Evolutionary conservation across 257 asterid species (phyloP).

Genomic region (Voacanga thouarsii): DNA sequence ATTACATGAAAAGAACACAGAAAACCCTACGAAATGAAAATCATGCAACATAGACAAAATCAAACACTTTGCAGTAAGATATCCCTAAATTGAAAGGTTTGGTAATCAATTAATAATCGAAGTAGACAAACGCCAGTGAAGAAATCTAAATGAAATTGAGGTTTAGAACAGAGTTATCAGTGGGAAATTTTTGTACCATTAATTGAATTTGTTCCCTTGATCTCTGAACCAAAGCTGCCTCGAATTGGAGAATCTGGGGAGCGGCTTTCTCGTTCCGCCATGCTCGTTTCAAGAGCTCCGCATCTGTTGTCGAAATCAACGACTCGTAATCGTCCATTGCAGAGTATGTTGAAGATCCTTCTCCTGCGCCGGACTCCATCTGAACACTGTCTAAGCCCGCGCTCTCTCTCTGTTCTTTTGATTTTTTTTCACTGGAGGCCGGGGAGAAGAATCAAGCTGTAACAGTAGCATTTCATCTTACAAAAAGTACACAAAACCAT

Average conservation of each 20-base stretch:
- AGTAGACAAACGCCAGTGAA: not conserved
- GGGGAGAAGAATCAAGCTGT: not conserved
- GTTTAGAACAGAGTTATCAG: not conserved
- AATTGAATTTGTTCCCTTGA: conserved; percentile 68
- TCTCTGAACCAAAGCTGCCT: conserved; percentile 55
- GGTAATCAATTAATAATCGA: not conserved
- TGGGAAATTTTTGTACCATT: conserved; percentile 36
- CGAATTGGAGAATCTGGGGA: conserved; percentile 75
- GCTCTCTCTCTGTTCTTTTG: too few species aligned
- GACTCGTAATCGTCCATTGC: conserved; percentile 64
- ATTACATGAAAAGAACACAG: not conserved
- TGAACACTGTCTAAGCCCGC: not conserved
- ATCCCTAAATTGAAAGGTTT: not conserved
- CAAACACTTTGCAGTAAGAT: not conserved
- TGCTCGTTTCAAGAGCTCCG: conserved; percentile 73
- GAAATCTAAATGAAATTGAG: not conserved
- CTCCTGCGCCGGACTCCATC: conserved; percentile 62
- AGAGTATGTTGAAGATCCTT: conserved; percentile 25
- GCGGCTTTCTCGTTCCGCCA: conserved; percentile 98
- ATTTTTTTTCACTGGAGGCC: not conserved
- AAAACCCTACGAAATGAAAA: not conserved
- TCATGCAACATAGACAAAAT: not conserved
- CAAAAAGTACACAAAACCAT: too few species aligned
- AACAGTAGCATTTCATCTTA: too few species aligned
- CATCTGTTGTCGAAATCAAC: conserved; percentile 62